Conservation (phyloP, 1,139 yeast genomes). For the Williopsis jadinii region DNA sequence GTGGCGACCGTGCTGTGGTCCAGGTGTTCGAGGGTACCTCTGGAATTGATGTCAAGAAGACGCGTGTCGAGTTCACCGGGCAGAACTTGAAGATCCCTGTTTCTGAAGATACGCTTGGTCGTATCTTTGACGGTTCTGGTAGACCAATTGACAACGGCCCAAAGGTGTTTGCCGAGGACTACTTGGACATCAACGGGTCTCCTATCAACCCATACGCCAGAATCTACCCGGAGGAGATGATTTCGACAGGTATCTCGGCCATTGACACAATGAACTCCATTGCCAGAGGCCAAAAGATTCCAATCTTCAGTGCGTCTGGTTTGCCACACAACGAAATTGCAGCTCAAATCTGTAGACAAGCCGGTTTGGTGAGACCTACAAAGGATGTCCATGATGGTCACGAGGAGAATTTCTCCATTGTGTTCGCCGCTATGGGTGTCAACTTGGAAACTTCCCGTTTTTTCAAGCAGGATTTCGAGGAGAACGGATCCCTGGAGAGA, state of each 20-base stretch:
- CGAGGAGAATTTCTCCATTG: constrained; percentile 98
- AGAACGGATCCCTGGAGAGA: constrained; percentile 96
- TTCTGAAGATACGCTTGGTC: constrained; percentile 94
- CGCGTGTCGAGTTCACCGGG: constrained; percentile 96
- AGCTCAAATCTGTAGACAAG: constrained; percentile 99
- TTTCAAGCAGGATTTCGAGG: constrained; percentile 98
- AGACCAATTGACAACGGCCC: constrained; percentile 98
- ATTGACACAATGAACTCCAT: constrained; percentile 99
- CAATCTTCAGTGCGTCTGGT: constrained; percentile 98
- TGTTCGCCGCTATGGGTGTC: constrained; percentile 98
- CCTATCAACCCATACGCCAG: constrained; percentile 98
- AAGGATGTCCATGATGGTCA: constrained; percentile 99
- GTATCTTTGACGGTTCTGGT: constrained; percentile 98
- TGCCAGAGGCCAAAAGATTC: constrained; percentile 99
- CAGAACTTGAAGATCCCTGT: constrained; percentile 89
- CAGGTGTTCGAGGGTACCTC: constrained; percentile 99
- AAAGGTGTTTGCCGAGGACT: constrained; percentile 95
- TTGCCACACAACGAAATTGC: constrained; percentile 99
- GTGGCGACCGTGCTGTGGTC: constrained; percentile 94
- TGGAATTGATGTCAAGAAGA: constrained; percentile 95
- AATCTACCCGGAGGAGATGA: constrained; percentile 99
- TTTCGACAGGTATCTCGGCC: constrained; percentile 96
- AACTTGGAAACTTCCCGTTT: constrained; percentile 86
- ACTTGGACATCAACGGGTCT: constrained; percentile 95
- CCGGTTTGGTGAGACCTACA: constrained; percentile 97